Evolutionary conservation across 148 eudicot species (phyloP).

Genomic region (Fagopyrum esculentum): DNA sequence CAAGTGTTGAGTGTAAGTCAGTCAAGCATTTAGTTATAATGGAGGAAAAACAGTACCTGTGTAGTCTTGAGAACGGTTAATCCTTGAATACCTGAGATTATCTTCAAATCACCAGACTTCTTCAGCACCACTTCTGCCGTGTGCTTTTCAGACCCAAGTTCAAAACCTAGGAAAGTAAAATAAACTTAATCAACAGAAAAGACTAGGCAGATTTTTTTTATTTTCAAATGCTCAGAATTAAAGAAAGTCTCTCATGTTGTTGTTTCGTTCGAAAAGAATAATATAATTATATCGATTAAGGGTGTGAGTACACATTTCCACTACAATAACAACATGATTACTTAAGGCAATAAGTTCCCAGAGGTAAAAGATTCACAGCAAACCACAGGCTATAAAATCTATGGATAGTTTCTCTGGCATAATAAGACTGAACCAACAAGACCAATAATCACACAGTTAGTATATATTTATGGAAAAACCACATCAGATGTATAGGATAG

Average conservation of each 20-base stretch:
- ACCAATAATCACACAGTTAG: background rate
- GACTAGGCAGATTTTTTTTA: background rate
- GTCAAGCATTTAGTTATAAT: background rate
- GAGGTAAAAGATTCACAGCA: background rate
- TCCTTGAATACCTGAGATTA: slow-evolving; percentile 73
- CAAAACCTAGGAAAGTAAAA: slow-evolving; percentile 46
- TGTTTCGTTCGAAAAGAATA: too few species aligned
- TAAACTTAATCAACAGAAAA: background rate
- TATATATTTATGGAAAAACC: background rate
- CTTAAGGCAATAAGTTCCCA: too few species aligned
- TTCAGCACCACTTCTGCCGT: slow-evolving; percentile 62
- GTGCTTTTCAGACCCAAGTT: slow-evolving; percentile 95
- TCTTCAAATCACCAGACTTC: slow-evolving; percentile 53
- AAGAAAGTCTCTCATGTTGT: too few species aligned
- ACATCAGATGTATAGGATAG: background rate
- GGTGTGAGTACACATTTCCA: background rate
- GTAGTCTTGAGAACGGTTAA: slow-evolving; percentile 85
- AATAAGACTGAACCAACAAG: background rate
- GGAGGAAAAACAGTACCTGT: slow-evolving; percentile 34
- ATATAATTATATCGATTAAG: too few species aligned
- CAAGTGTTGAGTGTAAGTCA: background rate
- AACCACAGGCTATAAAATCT: background rate
- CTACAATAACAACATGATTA: background rate
- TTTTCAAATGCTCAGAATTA: background rate
- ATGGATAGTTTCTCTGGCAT: background rate